phyloP scores from a whole-genome alignment of 2,329 filamentous ascomycete species.

The Diaporthe ampelina region DNA sequence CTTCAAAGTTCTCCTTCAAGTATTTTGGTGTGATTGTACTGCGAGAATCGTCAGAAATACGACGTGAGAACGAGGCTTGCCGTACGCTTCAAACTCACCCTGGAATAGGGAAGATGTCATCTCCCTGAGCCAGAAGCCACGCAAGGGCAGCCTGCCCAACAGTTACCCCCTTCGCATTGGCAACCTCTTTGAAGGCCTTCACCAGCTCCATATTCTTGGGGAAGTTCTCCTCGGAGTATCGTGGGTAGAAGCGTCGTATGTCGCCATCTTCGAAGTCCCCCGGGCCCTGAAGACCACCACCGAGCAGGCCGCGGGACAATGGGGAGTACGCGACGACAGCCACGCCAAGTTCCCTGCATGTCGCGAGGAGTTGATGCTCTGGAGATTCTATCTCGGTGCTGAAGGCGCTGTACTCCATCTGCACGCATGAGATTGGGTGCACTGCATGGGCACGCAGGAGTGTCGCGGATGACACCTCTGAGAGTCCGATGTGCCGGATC shows the following conservation, averaged over 20 bases:
- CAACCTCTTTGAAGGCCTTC: slow-evolving; percentile 46
- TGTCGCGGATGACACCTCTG: slow-evolving; percentile 59
- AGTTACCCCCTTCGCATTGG: slow-evolving; percentile 55
- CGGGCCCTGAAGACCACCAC: slow-evolving; percentile 58
- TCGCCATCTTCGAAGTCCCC: slow-evolving; percentile 60
- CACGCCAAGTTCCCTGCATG: slow-evolving; percentile 67
- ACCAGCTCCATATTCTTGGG: slow-evolving; percentile 59
- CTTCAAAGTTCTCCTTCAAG: slow-evolving; percentile 44
- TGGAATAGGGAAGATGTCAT: slow-evolving; percentile 71
- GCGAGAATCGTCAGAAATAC: slow-evolving; percentile 52
- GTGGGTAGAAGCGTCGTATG: slow-evolving; percentile 53
- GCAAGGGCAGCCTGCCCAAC: slow-evolving; percentile 66
- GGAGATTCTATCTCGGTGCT: slow-evolving; percentile 69
- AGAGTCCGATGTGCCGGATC: slow-evolving; percentile 65
- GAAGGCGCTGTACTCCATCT: slow-evolving; percentile 68
- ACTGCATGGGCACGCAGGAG: slow-evolving; percentile 63
- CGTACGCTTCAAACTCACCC: slow-evolving; percentile 45
- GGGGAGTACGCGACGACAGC: slow-evolving; percentile 68
- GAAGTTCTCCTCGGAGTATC: slow-evolving; percentile 64
- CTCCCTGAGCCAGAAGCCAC: slow-evolving; percentile 65
- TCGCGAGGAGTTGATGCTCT: slow-evolving; percentile 61
- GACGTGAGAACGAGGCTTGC: not conserved
- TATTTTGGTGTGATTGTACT: slow-evolving; percentile 49
- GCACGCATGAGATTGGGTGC: slow-evolving; percentile 62
- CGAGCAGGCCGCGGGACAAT: slow-evolving; percentile 67